Conservation (phyloP, 352 stramenopile species). For the Globisporangium orthogonon region DNA sequence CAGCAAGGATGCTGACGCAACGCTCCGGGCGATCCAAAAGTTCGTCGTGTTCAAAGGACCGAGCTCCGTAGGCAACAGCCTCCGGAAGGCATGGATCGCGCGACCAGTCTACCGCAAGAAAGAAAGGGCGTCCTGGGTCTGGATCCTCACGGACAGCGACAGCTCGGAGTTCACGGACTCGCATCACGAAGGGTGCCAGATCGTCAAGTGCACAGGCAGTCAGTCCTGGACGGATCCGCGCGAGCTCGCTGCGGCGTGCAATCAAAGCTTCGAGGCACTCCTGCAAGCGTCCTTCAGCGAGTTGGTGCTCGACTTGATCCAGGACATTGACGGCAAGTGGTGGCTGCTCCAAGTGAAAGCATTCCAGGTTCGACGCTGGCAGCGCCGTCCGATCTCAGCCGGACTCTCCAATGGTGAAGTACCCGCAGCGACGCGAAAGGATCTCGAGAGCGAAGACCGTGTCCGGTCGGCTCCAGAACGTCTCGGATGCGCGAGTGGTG, state of each 20-base stretch:
- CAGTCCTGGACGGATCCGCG: constrained; percentile 51
- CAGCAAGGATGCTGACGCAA: neutral
- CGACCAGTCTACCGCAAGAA: constrained; percentile 48
- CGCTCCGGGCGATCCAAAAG: constrained; percentile 30
- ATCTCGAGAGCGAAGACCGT: constrained; percentile 7
- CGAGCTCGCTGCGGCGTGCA: constrained; percentile 25
- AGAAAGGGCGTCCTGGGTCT: constrained; percentile 39
- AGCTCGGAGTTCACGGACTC: constrained; percentile 9
- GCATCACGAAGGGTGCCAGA: constrained; percentile 33
- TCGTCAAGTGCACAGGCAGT: constrained; percentile 44
- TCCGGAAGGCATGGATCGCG: constrained; percentile 42
- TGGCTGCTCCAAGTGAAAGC: constrained; percentile 71
- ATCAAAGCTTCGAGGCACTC: constrained; percentile 26
- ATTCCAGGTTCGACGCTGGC: constrained; percentile 27
- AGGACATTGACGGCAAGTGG: constrained; percentile 44
- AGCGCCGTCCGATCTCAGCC: constrained; percentile 8
- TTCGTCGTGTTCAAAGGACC: constrained; percentile 40
- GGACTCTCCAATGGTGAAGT: neutral
- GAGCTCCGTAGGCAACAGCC: neutral
- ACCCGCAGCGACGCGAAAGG: neutral
- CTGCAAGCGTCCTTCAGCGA: constrained; percentile 36
- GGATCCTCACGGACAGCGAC: constrained; percentile 37
- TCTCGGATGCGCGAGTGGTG: constrained; percentile 17
- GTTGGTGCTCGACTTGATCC: constrained; percentile 49
- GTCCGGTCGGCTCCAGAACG: constrained; percentile 40